A percentile compares a stretch with the other conserved stretches of the same genome.
Evolutionary conservation across 257 asterid genomes (phyloP).

Genomic region (Galeopsis tetrahit): DNA sequence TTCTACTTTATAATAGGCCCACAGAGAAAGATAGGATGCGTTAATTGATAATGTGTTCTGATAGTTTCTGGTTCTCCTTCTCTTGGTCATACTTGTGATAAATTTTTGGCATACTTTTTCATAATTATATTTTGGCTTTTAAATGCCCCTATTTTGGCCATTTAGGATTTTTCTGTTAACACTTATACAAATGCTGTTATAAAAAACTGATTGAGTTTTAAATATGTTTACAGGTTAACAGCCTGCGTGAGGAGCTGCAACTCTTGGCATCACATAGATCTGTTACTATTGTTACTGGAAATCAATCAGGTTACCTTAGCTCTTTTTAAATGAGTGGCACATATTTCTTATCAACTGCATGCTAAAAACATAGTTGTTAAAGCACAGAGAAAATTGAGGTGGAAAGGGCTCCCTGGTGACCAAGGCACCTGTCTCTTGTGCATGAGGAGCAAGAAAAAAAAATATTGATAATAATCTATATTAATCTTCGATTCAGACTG

Average conservation of each 20-base stretch:
- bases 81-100: conserved; percentile 4
- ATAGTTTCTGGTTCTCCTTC: not conserved
- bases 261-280: conserved; percentile 64
- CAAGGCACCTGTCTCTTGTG: not conserved
- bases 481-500: not conserved
- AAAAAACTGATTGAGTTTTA: conserved; percentile 26
- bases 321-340: conserved; percentile 25
- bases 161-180: not conserved
- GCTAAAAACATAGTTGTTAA: conserved; percentile 3
- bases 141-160: not conserved
- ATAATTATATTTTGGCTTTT: conserved; percentile 1
- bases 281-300: conserved; percentile 73
- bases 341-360: conserved; percentile 17
- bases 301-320: conserved; percentile 69
- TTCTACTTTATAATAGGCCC: not conserved
- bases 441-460: not conserved
- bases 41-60: not conserved
- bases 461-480: not conserved
- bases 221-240: conserved; percentile 61
- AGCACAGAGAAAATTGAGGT: not conserved
- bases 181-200: not conserved
- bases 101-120: conserved; percentile 3
- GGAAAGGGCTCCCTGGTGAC: not conserved
- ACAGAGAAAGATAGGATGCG: not conserved
- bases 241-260: conserved; percentile 80